These are phyloP conservation scores for Agaricus sinodeliciosus DNA, from an alignment of 768 basidiomycete species.

Conservation along the genomic window DNA sequence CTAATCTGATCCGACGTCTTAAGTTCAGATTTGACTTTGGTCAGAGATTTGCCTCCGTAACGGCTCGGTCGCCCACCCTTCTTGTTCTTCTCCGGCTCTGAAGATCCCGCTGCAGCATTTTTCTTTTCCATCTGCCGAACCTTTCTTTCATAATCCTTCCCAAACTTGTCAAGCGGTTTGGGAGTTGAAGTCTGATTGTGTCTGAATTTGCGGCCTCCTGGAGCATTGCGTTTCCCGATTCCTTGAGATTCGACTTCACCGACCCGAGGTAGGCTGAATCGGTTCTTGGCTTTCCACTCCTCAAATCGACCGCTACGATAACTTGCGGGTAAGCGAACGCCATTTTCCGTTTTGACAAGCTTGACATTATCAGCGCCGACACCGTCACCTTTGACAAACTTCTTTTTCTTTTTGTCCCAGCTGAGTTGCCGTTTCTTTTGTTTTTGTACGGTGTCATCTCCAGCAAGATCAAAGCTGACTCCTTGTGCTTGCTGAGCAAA, in stretches of 20 bases:
- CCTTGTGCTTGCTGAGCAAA: conserved; percentile 80
- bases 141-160: conserved; percentile 71
- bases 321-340: conserved; percentile 82
- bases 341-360: conserved; percentile 89
- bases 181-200: conserved; percentile 59
- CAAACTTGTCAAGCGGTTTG: conserved; percentile 74
- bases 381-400: conserved; percentile 82
- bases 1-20: conserved; percentile 85
- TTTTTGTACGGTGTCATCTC: conserved; percentile 62
- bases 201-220: conserved; percentile 58
- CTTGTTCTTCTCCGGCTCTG: conserved; percentile 12
- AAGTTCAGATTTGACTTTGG: conserved; percentile 73
- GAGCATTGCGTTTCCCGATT: conserved; percentile 21
- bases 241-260: conserved; percentile 61
- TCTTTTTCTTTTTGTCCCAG: conserved; percentile 98
- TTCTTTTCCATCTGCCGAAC: conserved; percentile 32
- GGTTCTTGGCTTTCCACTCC: conserved; percentile 85
- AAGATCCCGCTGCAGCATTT: not conserved
- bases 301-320: conserved; percentile 93
- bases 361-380: conserved; percentile 90
- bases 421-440: conserved; percentile 55
- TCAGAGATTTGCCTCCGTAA: conserved; percentile 52
- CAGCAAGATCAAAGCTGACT: conserved; percentile 76
- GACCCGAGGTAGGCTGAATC: conserved; percentile 66
- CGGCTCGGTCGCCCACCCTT: conserved; percentile 35